phyloP scores from a whole-genome alignment of 768 basidiomycete species.

The Ramaria sp. region DNA sequence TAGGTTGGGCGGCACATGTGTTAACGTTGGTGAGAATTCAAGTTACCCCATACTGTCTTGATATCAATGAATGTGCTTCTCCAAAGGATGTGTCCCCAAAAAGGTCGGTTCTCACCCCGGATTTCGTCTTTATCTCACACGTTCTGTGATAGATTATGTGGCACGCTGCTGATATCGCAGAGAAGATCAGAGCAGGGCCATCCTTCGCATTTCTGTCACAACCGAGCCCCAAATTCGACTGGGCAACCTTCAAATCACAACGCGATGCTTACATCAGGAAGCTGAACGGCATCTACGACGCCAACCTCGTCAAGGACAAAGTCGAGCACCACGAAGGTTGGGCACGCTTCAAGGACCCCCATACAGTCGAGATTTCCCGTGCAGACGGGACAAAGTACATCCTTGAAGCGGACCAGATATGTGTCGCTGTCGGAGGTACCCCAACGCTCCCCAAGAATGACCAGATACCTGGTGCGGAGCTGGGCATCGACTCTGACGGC shows the following conservation, averaged over 20 bases:
- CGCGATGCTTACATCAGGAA: slow-evolving; percentile 90
- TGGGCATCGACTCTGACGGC: slow-evolving; percentile 89
- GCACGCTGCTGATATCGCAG: slow-evolving; percentile 86
- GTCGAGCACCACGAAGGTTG: slow-evolving; percentile 81
- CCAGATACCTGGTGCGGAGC: slow-evolving; percentile 77
- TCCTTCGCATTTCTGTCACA: slow-evolving; percentile 54
- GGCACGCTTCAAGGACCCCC: slow-evolving; percentile 61
- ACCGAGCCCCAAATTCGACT: slow-evolving; percentile 61
- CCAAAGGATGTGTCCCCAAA: slow-evolving; percentile 88
- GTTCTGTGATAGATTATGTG: slow-evolving; percentile 74
- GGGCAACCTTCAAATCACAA: slow-evolving; percentile 85
- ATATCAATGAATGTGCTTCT: neutral
- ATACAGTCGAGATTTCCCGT: slow-evolving; percentile 60
- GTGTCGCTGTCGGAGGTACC: slow-evolving; percentile 77
- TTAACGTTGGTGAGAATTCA: slow-evolving; percentile 77
- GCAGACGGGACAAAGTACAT: slow-evolving; percentile 61
- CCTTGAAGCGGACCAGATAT: slow-evolving; percentile 67
- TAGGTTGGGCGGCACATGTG: slow-evolving; percentile 87
- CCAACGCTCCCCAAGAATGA: slow-evolving; percentile 73
- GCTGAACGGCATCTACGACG: slow-evolving; percentile 87
- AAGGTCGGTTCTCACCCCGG: slow-evolving; percentile 44
- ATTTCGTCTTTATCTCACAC: neutral
- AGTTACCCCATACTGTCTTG: neutral
- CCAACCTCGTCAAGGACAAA: slow-evolving; percentile 75
- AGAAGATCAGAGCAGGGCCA: slow-evolving; percentile 69